Conservation (phyloP, 345 rosid genomes). For the Dipteronia sinensis region DNA sequence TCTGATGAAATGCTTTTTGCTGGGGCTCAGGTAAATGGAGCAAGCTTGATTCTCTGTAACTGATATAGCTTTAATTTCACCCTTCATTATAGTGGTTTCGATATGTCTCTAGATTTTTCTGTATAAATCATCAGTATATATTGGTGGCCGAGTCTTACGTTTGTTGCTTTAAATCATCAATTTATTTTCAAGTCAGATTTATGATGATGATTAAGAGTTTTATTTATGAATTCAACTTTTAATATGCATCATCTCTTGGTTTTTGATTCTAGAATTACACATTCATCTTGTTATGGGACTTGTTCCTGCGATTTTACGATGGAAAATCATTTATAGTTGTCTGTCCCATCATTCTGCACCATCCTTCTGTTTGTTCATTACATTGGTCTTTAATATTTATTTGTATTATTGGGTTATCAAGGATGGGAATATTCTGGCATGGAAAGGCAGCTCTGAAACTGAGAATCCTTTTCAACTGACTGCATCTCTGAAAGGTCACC, state of each 20-base stretch:
- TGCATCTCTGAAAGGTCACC: slow-evolving; percentile 11
- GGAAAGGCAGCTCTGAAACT: slow-evolving; percentile 4
- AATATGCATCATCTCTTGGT: neutral
- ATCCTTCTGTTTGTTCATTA: neutral
- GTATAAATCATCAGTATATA: no score
- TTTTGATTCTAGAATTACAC: neutral
- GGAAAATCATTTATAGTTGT: no score
- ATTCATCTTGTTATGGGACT: neutral
- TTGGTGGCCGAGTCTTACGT: no score
- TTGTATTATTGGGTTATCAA: slow-evolving; percentile 1
- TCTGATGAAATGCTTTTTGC: slow-evolving; percentile 53
- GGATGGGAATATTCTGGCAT: slow-evolving; percentile 8
- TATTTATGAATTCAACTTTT: no score
- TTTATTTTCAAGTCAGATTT: no score
- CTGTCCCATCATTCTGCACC: neutral
- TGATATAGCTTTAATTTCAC: no score
- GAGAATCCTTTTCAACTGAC: slow-evolving; percentile 13
- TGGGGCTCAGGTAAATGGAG: slow-evolving; percentile 52
- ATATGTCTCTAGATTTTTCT: no score
- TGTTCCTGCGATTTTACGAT: no score
- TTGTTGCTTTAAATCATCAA: no score
- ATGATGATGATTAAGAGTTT: neutral
- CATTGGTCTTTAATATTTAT: neutral
- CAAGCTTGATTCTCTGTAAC: neutral
- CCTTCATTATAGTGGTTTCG: no score